phyloP scores from a whole-genome alignment of 192 early-diverging fungal genomes.

The Gonapodya prolifera region DNA sequence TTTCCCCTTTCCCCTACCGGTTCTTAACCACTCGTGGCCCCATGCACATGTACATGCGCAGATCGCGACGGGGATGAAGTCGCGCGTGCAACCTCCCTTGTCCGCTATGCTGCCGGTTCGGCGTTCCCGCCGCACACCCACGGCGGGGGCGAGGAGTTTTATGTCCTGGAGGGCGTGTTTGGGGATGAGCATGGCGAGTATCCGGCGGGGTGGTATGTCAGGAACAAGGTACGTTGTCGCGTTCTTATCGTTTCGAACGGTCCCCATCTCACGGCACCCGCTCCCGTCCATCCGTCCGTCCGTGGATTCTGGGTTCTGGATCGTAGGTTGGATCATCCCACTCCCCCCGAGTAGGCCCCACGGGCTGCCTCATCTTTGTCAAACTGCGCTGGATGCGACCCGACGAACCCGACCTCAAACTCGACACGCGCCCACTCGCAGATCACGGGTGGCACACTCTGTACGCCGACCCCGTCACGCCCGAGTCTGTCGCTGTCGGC shows the following conservation, averaged over 20 bases:
- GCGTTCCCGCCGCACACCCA: constrained; percentile 12
- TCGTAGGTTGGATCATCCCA: constrained; percentile 12
- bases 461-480: background rate
- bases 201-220: constrained; percentile 16
- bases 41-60: too few relatives aligned
- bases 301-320: background rate
- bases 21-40: too few relatives aligned
- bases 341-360: constrained; percentile 10
- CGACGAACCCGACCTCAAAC: constrained; percentile 8
- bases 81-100: constrained; percentile 16
- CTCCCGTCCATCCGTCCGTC: background rate
- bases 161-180: constrained; percentile 18
- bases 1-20: too few relatives aligned
- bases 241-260: background rate
- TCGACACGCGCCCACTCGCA: background rate
- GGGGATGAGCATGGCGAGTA: constrained; percentile 15
- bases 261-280: background rate
- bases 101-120: constrained; percentile 14
- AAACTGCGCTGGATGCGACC: constrained; percentile 14
- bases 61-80: constrained; percentile 6
- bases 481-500: background rate
- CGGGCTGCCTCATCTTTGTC: constrained; percentile 18
- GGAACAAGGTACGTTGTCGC: constrained; percentile 10
- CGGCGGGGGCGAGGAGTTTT: constrained; percentile 20
- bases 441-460: background rate